Evolutionary conservation across 225 moss, liverwort and hornwort genomes (phyloP), one percentile per base, ranked within the genome.

Genomic region (Pseudoscleropodium purum): DNA sequence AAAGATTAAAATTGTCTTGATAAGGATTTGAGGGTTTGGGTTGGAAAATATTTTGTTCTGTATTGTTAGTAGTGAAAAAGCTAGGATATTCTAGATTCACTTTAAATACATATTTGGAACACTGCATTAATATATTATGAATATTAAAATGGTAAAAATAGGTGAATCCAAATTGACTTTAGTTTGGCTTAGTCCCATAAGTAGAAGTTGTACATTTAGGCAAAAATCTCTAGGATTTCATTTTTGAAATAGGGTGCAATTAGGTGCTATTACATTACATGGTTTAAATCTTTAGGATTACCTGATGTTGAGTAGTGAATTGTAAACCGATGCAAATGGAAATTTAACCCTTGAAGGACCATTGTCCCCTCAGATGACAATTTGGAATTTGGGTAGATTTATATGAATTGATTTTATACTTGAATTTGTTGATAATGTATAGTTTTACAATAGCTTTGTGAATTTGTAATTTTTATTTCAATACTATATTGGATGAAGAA

Each of bases 1-100:
- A 51, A 19, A 19, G 7, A 56, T 56, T 19, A 56, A 56, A 49
- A 51, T 13, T 2, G 10, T 76, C 1, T 2, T 0, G 34, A 31
- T 49, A 75, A 11, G 20, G 20, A 0, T 49, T 49, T 34, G 51
- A 76, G 34, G 3, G 52, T 36, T 52, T 52, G 11, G 19, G 18
- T 31, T 47, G 4, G 7, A 75, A 47, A 18, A 4, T 0, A 0
- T 31, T 75, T 47, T 47, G 7, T 18, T 47, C 6, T 6, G 4
- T 23, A 8, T 77, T 77, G 14, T 36, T 52, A 36, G 23, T 5
- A 52, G 52, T 23, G 4, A 0, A 0, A 52, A 52, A 52, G 17
- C 9, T 45, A 45, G 3, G 1, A 0, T 23, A 15, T 52, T 51
- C 5, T 23, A 19, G 3, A 77, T 23, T 77, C 6, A 36, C 15